Conservation (phyloP, 176 grass and related monocot genomes). For the Oropetium thomaeum region DNA sequence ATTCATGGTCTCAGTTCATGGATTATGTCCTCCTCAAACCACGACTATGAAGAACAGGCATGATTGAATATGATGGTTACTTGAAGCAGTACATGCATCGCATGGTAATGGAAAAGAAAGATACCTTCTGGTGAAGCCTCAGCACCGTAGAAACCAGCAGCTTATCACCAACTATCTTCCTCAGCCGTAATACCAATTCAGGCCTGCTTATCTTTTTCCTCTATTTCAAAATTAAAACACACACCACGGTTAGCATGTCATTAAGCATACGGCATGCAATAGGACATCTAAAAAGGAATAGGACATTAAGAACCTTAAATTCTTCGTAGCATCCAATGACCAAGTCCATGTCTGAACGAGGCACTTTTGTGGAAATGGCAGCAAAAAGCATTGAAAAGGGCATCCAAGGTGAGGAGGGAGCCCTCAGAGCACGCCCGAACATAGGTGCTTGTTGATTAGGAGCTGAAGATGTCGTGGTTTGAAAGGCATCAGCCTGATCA, state of each 20-base stretch:
- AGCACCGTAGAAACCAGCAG: slow-evolving; percentile 63
- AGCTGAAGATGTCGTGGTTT: slow-evolving; percentile 18
- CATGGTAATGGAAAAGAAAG: neutral
- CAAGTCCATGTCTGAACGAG: slow-evolving; percentile 58
- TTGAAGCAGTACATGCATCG: neutral
- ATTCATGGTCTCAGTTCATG: neutral
- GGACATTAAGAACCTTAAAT: slow-evolving; percentile 57
- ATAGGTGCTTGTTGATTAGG: slow-evolving; percentile 10
- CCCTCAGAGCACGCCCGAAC: slow-evolving; percentile 30
- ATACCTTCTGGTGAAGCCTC: slow-evolving; percentile 72
- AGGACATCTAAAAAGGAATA: neutral
- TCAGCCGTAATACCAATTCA: slow-evolving; percentile 51
- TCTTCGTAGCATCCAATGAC: slow-evolving; percentile 62
- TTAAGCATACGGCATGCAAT: slow-evolving; percentile 1
- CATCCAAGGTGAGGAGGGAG: slow-evolving; percentile 73
- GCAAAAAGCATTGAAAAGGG: slow-evolving; percentile 84
- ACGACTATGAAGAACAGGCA: neutral
- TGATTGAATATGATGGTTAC: neutral
- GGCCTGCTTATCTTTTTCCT: slow-evolving; percentile 66
- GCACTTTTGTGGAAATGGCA: slow-evolving; percentile 67
- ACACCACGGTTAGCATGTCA: slow-evolving; percentile 16
- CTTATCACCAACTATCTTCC: slow-evolving; percentile 66
- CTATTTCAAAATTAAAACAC: slow-evolving; percentile 39
- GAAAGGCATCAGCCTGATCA: slow-evolving; percentile 23
- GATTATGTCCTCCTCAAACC: neutral